Percentiles rank a stretch among this genome's conserved stretches.
Evolutionary conservation across 2,329 filamentous ascomycete species (phyloP).

Genomic region (Claviceps spartinae): DNA sequence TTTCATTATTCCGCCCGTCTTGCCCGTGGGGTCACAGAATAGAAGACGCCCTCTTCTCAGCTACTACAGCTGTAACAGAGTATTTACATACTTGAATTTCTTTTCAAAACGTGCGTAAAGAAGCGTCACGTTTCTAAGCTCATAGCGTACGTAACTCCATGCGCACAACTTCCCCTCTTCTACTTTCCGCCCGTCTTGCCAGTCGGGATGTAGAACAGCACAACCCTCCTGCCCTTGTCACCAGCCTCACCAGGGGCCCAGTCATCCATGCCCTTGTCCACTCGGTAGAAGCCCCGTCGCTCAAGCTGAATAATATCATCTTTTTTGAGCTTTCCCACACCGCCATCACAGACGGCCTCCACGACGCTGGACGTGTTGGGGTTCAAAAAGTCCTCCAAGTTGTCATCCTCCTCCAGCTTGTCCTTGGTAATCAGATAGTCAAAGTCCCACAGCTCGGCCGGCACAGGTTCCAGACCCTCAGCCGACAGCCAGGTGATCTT

Average conservation of each 20-base stretch:
- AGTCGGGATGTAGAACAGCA: slow-evolving; percentile 45
- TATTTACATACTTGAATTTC: too few relatives aligned
- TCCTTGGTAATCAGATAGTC: slow-evolving; percentile 94
- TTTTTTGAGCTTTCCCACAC: slow-evolving; percentile 63
- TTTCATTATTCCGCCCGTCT: too few relatives aligned
- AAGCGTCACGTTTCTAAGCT: too few relatives aligned
- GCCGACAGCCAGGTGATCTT: slow-evolving; percentile 88
- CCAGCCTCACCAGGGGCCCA: slow-evolving; percentile 37
- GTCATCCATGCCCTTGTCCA: slow-evolving; percentile 51
- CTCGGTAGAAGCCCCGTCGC: slow-evolving; percentile 80
- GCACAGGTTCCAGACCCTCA: slow-evolving; percentile 61
- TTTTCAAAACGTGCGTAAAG: too few relatives aligned
- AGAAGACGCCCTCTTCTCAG: too few relatives aligned
- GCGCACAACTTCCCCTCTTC: not conserved
- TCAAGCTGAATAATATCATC: slow-evolving; percentile 94
- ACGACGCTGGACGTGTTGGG: slow-evolving; percentile 61
- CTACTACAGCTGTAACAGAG: too few relatives aligned
- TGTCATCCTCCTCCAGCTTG: slow-evolving; percentile 77
- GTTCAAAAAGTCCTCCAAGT: slow-evolving; percentile 72
- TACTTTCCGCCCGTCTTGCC: slow-evolving; percentile 21
- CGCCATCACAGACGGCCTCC: slow-evolving; percentile 66
- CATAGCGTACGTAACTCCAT: not conserved
- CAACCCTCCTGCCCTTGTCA: slow-evolving; percentile 32
- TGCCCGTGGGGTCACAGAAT: too few relatives aligned
- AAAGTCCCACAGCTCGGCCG: slow-evolving; percentile 83